Base-by-base conservation (phyloP, 148 eudicot genomes). In the Agrostemma githago region DNA sequence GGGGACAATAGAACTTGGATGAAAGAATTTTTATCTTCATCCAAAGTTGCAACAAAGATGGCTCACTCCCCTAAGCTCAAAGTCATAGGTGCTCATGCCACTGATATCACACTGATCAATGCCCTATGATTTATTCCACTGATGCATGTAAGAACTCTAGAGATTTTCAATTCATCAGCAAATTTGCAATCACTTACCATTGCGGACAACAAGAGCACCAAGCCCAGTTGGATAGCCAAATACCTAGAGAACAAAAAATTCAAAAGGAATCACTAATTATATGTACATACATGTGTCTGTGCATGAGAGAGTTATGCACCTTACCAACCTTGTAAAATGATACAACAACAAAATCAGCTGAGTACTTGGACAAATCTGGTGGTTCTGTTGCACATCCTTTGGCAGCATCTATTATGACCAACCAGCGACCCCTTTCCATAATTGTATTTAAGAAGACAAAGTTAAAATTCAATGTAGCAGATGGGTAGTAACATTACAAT, bases 221-320 rank as follows among this genome's bases (percentile, higher is more conserved):
- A 92, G 90, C 59, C 98, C 98, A 86, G 89, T 91, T 66, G 98
- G 98, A 77, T 94, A 94, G 68, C 98, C 98, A 81, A 94, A 94
- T 20, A 94, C 76, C 98, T 94, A 67, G 6, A 37, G 17, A 79
- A 10, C 62, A 63, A 74, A 1, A 62, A 5, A 68, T 11, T 38
- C 21, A 51, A 38, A 70, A 8, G 51, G 19, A 48, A 71, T 46
- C 68, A 65, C 37, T 62, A 66, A 39, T 73, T 79, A 48, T 21
- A 66, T 21, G 48, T 54, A 20, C 61, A 63, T 65, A 17, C 21
- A 62, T 71, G 46, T 44, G 62, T 67, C 4, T 73, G 26, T 40
- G 11, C 16, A 67, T 14, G 43, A 66, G 6, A 70, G 68, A 66
- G 17, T 8, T 34, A 70, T 34, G 66, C 34, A 66, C 19, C 8